These are phyloP conservation scores for Rachicladosporium sp. DNA, from an alignment of 2,329 filamentous ascomycete species.

Conservation along the genomic window DNA sequence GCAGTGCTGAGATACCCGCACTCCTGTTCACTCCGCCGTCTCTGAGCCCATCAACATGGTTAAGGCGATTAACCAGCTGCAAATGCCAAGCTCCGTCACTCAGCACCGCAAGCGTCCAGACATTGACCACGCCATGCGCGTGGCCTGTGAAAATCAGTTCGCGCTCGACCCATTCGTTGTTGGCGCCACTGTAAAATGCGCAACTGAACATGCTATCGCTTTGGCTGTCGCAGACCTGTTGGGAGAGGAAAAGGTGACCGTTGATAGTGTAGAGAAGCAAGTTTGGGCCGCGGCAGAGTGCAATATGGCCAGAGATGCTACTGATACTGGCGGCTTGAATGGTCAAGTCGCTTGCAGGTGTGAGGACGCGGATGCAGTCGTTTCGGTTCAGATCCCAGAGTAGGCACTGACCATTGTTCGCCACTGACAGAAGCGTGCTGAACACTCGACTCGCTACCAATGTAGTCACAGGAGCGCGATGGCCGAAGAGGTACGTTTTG, in stretches of 20 bases:
- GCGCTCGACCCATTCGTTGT: slow-evolving; percentile 83
- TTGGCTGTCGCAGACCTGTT: slow-evolving; percentile 59
- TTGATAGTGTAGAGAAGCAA: slow-evolving; percentile 79
- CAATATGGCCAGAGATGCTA: slow-evolving; percentile 79
- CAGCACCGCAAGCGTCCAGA: slow-evolving; percentile 46
- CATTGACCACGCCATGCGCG: slow-evolving; percentile 68
- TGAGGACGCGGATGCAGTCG: slow-evolving; percentile 52
- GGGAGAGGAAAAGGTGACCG: slow-evolving; percentile 67
- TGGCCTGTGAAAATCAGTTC: slow-evolving; percentile 85
- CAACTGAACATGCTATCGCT: slow-evolving; percentile 65
- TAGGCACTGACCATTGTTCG: slow-evolving; percentile 67
- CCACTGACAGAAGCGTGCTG: slow-evolving; percentile 74
- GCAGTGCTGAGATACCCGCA: slow-evolving; percentile 72
- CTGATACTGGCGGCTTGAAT: slow-evolving; percentile 72
- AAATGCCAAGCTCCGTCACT: slow-evolving; percentile 58
- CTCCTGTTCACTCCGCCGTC: slow-evolving; percentile 43
- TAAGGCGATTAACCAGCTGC: slow-evolving; percentile 66
- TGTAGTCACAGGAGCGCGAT: slow-evolving; percentile 68
- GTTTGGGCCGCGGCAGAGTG: slow-evolving; percentile 65
- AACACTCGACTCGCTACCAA: slow-evolving; percentile 81
- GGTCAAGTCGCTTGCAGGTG: slow-evolving; percentile 42
- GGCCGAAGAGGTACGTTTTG: slow-evolving; percentile 74
- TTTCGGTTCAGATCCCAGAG: slow-evolving; percentile 91
- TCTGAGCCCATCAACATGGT: slow-evolving; percentile 60
- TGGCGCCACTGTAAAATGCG: slow-evolving; percentile 83